Percentiles rank a stretch among this genome's conserved stretches.
Conservation (phyloP, 2,329 filamentous ascomycete genomes). For the Fusarium nelsonii region DNA sequence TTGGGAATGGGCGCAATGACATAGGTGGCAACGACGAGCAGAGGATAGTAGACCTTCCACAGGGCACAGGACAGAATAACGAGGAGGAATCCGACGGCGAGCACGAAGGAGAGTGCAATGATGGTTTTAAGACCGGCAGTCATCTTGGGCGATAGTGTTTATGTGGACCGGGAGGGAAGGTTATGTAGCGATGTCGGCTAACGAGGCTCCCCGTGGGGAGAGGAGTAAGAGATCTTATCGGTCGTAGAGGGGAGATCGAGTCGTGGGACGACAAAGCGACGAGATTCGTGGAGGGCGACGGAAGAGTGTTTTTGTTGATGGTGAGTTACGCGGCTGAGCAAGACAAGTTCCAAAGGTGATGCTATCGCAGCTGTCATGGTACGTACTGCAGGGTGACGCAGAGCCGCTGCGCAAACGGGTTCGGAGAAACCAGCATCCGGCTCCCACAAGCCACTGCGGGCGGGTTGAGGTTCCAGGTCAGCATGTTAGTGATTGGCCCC, state of each 20-base stretch:
- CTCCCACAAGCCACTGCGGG: not conserved
- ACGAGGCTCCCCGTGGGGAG: slow-evolving; percentile 24
- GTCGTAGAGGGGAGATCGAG: not conserved
- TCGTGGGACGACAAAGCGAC: not conserved
- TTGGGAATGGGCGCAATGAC: slow-evolving; percentile 93
- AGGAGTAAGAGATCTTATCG: not conserved
- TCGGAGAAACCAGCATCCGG: slow-evolving; percentile 33
- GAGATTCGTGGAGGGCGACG: not conserved
- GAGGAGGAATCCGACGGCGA: slow-evolving; percentile 97
- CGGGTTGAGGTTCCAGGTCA: slow-evolving; percentile 22
- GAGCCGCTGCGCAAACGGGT: slow-evolving; percentile 5
- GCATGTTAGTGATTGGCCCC: slow-evolving; percentile 32
- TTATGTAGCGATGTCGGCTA: slow-evolving; percentile 26
- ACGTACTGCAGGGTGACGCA: slow-evolving; percentile 39
- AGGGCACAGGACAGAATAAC: slow-evolving; percentile 98
- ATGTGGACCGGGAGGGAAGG: not conserved
- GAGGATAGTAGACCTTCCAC: slow-evolving; percentile 93
- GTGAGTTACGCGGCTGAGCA: slow-evolving; percentile 42
- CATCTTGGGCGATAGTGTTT: slow-evolving; percentile 59
- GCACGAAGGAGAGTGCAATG: slow-evolving; percentile 98
- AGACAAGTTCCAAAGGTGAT: slow-evolving; percentile 40
- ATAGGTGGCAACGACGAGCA: slow-evolving; percentile 96
- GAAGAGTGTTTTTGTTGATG: slow-evolving; percentile 20
- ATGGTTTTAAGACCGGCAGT: slow-evolving; percentile 98
- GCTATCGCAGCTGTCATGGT: slow-evolving; percentile 44